Base-by-base conservation (phyloP, 176 grass and related monocot species). In the Puya raimondii region DNA sequence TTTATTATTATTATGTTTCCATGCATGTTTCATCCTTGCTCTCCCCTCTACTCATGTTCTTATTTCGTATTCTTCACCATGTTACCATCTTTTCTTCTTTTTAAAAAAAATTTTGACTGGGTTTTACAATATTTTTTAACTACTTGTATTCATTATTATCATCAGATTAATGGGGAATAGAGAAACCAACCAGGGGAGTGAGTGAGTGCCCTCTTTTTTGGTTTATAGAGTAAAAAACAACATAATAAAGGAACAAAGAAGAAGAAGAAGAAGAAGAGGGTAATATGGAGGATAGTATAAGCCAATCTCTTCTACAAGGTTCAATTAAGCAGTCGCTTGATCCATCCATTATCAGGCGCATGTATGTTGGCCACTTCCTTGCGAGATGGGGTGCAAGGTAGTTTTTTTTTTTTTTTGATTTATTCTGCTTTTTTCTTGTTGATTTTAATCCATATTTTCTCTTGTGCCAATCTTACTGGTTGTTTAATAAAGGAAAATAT, bases 371-470 rank as follows among this genome's bases (percentile, higher is more conserved):
- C 10, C 93, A 97, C 74, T 89, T 87, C 65, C 89, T 97, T 15
- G 81, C 89, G 6, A 81, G 89, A 85, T 97, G 93, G 93, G 82
- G 84, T 16, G 86, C 86, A 48, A 81, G 89, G 93, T 96, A 51
- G 18, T 63, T 11, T 64, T 53, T 21, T 15, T 23, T 9, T 18
- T 8, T 17, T 6, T 21, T 42, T 42, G 33, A 42, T 42, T 42
- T 42, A 42, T 42, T 42, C 33, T 42, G 33, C 14, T 14, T 81
- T 1, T 27, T 21, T 63, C 17, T 27, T 29, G 20, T 53, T 51
- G 1, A 8, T 14, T 59, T 48, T 64, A 25, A 51, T n/a, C 2
- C 12, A 48, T 42, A 7, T 42, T 42, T 6, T 42, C 33, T 42
- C 3, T 6, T 42, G 33, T 42, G 33, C 33, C 33, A 42, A 42